Base-by-base conservation (phyloP, 2,329 filamentous ascomycete genomes). In the Chaetomium strumarium region DNA sequence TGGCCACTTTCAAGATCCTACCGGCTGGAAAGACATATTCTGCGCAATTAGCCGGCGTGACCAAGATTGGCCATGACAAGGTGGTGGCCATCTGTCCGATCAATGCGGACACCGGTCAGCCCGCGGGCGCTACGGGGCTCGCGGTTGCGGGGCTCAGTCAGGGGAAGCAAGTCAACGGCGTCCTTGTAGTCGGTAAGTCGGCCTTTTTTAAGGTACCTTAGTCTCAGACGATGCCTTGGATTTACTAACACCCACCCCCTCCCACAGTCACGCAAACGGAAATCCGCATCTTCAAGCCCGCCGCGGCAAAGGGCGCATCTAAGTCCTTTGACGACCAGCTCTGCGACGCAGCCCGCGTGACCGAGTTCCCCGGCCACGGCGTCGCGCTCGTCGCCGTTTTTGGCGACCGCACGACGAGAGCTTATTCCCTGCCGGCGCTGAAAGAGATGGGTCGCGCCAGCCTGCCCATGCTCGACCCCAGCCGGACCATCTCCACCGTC, bases 1-100 rank as follows among this genome's bases (percentile, higher is more conserved):
- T 97, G 16, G 83, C 85, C 7, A 97, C 92, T 0, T 92, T 97
- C 72, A 96, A 96, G 71, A 76, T 99, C 19, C 72, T 97, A 2
- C 93, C 93, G 0, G 78, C 85, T 13, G 80, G 79, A 49, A 80
- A 84, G 5, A 78, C 83, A 11, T 97, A 95, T 67, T 77, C 80
- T 11, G 88, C 82, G 12, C 79, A 86, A 51, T 78, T 86, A 46
- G 86, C 80, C 1, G 93, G 92, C 1, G 74, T 84, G 2, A 76
- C 80, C 5, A 69, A 78, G 1, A 33, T 72, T 91, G 30, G 83
- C n/a, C 40, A 88, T 49, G 88, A 84, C 57, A 77, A 72, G 52
- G 75, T 99, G 38, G 78, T 96, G 44, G 82, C 82, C 13, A 84
- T 99, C 38, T 83, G 78, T 49, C 90, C 93, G 1, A 86, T 99